phyloP scores from a whole-genome alignment of 306 rosid genomes.

The Malus sylvestris region DNA sequence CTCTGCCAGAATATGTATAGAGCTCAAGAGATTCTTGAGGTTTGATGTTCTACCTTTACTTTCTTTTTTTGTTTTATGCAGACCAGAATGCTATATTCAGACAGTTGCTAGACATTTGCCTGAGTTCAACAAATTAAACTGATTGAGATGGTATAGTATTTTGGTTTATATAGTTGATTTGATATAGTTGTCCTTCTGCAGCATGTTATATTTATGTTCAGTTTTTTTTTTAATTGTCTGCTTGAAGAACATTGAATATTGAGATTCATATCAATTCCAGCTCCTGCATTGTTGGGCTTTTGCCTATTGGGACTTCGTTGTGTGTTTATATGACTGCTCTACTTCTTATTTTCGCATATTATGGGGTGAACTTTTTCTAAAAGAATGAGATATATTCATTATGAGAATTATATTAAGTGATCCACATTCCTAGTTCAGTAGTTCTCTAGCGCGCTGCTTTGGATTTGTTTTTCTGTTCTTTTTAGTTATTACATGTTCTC shows the following conservation, averaged over 20 bases:
- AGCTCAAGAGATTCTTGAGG: conserved; percentile 87
- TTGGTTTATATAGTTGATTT: not conserved
- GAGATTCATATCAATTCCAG: not conserved
- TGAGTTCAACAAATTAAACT: not conserved
- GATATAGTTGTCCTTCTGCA: not conserved
- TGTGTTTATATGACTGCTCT: not conserved
- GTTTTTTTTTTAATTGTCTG: not conserved
- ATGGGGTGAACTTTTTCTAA: not conserved
- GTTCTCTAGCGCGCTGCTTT: not conserved
- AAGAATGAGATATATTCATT: not conserved
- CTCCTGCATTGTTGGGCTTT: not conserved
- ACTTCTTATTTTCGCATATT: not conserved
- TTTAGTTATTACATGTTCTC: not conserved
- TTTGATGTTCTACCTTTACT: conserved; percentile 16
- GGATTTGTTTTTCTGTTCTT: not conserved
- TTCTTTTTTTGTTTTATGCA: not conserved
- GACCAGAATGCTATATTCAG: not conserved
- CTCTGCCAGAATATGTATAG: conserved; percentile 77
- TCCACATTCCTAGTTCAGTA: not conserved
- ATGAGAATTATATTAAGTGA: not conserved
- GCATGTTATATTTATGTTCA: not conserved
- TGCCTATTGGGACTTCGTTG: not conserved
- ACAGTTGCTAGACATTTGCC: not conserved
- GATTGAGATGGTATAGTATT: not conserved
- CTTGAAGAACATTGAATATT: not conserved